A percentile compares a stretch with the other conserved stretches of the same genome.
These are phyloP conservation scores for Galerina sulciceps DNA, from an alignment of 768 basidiomycete genomes.

Conservation along the genomic window DNA sequence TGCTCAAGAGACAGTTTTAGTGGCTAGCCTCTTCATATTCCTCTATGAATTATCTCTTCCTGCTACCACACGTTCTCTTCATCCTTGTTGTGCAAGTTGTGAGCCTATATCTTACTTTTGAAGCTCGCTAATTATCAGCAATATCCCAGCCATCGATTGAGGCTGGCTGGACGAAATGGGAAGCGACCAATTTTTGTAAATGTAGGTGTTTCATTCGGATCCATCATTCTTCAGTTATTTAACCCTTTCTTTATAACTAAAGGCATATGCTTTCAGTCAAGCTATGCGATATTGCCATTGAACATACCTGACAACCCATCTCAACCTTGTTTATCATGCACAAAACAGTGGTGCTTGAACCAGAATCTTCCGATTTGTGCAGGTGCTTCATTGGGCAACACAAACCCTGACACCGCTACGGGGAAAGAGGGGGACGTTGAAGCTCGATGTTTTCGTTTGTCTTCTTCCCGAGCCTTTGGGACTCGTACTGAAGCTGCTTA, in stretches of 20 bases:
- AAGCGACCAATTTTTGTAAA: constrained; percentile 91
- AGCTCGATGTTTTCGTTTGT: constrained; percentile 93
- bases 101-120: neutral
- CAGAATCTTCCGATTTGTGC: constrained; percentile 86
- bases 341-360: constrained; percentile 94
- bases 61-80: constrained; percentile 13
- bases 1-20: too few species aligned
- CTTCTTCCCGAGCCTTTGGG: constrained; percentile 8
- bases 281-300: constrained; percentile 85
- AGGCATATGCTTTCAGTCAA: constrained; percentile 92
- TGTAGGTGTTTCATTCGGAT: constrained; percentile 45
- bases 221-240: neutral
- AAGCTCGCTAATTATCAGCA: neutral
- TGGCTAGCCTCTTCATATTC: too few species aligned
- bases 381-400: constrained; percentile 82
- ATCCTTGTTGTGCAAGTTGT: constrained; percentile 21
- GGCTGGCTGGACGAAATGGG: constrained; percentile 70
- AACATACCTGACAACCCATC: constrained; percentile 81
- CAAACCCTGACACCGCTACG: constrained; percentile 90
- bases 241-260: constrained; percentile 11
- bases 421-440: constrained; percentile 96
- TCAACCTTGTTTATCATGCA: constrained; percentile 92
- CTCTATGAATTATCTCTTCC: constrained; percentile 2
- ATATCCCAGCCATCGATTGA: constrained; percentile 18
- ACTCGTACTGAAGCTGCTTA: constrained; percentile 32